These are phyloP conservation scores for Botrytis squamosa DNA, from an alignment of 2,329 filamentous ascomycete species.

Conservation along the genomic window DNA sequence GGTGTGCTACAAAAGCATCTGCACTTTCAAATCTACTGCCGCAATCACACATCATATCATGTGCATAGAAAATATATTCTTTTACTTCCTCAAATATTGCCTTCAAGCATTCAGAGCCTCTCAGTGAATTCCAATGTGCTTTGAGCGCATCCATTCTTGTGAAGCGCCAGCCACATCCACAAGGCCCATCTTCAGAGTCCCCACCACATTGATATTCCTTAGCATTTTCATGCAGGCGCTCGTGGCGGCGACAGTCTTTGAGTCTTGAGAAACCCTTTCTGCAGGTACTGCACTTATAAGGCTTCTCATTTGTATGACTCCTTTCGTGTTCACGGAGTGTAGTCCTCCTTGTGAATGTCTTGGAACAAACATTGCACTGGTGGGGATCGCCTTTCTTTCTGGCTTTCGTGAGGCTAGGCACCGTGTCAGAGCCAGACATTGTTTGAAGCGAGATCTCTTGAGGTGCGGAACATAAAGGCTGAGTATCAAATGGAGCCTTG, in stretches of 20 bases:
- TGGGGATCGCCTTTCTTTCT: not conserved
- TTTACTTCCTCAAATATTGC: accelerated
- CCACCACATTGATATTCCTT: not conserved
- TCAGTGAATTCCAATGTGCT: not conserved
- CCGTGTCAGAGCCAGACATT: not conserved
- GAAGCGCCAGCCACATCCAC: not conserved
- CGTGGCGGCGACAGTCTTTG: not conserved
- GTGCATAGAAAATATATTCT: too few species aligned
- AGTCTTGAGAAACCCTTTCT: not conserved
- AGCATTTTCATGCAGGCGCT: not conserved
- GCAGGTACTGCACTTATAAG: not conserved
- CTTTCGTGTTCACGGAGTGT: not conserved
- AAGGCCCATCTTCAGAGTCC: too few species aligned
- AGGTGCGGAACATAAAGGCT: too few species aligned
- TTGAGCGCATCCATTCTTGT: not conserved
- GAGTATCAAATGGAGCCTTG: not conserved
- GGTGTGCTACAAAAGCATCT: not conserved
- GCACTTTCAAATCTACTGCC: not conserved
- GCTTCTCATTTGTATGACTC: not conserved
- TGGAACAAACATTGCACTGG: not conserved
- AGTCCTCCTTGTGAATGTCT: not conserved
- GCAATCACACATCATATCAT: too few species aligned
- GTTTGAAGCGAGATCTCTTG: too few species aligned
- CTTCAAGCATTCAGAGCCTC: not conserved
- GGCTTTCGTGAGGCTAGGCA: not conserved